These are phyloP conservation scores for Saccharum spontaneum DNA, from an alignment of 176 grass and related monocot species.

Conservation along the genomic window DNA sequence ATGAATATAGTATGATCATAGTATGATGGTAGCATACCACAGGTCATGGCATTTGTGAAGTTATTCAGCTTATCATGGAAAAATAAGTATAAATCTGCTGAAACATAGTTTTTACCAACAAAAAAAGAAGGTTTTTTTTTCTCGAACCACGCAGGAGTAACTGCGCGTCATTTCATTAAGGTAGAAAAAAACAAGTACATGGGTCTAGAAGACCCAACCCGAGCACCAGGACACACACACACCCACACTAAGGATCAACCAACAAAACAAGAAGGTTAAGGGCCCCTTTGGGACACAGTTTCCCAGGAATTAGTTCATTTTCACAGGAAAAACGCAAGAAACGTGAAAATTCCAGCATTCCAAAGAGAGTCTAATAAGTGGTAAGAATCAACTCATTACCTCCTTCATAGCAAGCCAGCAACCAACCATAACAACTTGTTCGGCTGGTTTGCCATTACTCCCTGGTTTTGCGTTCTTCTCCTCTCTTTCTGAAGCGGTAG, in stretches of 20 bases:
- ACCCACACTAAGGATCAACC: too few relatives aligned
- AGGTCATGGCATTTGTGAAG: background rate
- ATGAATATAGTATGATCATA: background rate
- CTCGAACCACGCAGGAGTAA: too few relatives aligned
- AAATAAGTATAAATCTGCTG: background rate
- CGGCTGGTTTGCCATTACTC: constrained; percentile 57
- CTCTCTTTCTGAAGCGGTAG: constrained; percentile 33
- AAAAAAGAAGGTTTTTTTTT: too few relatives aligned
- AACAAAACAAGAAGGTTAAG: background rate
- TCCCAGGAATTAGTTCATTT: background rate
- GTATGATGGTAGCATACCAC: background rate
- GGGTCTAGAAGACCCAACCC: too few relatives aligned
- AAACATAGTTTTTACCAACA: background rate
- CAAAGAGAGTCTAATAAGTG: background rate
- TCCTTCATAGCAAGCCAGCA: constrained; percentile 99
- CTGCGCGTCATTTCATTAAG: too few relatives aligned
- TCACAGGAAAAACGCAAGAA: background rate
- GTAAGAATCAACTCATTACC: constrained; percentile 45
- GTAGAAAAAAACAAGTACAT: too few relatives aligned
- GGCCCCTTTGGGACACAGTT: background rate
- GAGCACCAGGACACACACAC: too few relatives aligned
- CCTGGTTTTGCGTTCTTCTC: constrained; percentile 46
- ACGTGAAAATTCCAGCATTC: background rate
- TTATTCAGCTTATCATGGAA: background rate
- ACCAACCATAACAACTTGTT: constrained; percentile 96